Evolutionary conservation across 805 yeast genomes (phyloP).

Genomic region (Danielozyma ontarioensis): DNA sequence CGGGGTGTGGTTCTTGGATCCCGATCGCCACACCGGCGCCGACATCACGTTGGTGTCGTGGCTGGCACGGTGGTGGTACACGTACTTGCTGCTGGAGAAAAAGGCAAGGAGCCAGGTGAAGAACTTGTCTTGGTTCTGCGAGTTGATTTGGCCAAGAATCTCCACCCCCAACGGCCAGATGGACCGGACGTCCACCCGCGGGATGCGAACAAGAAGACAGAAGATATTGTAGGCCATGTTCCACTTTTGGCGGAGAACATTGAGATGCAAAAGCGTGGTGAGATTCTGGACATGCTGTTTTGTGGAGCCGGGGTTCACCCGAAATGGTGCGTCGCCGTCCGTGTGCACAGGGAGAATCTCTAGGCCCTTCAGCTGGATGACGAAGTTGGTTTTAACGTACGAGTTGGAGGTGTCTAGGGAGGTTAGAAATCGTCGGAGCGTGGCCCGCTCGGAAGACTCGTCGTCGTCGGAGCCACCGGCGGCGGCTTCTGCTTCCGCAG

Average conservation of each 20-base stretch:
- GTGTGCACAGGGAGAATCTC: slow-evolving; percentile 19
- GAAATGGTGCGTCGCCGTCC: not conserved
- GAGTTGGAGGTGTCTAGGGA: slow-evolving; percentile 16
- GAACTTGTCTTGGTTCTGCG: slow-evolving; percentile 24
- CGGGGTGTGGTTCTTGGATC: slow-evolving; percentile 37
- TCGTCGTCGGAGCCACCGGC: slow-evolving; percentile 3
- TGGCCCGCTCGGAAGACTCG: not conserved
- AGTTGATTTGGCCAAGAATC: slow-evolving; percentile 25
- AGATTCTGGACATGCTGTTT: slow-evolving; percentile 31
- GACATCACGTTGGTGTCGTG: slow-evolving; percentile 3
- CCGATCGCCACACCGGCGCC: slow-evolving; percentile 37
- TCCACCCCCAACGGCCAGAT: slow-evolving; percentile 65
- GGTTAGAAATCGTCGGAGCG: slow-evolving; percentile 3
- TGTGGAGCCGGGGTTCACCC: not conserved
- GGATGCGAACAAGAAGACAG: slow-evolving; percentile 43
- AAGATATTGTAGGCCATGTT: slow-evolving; percentile 48
- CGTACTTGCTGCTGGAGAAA: slow-evolving; percentile 10
- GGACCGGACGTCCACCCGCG: slow-evolving; percentile 46
- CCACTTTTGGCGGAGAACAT: slow-evolving; percentile 50
- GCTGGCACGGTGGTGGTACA: slow-evolving; percentile 5
- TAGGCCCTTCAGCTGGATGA: slow-evolving; percentile 16
- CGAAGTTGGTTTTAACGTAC: slow-evolving; percentile 15
- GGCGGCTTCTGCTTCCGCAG: slow-evolving; percentile 3
- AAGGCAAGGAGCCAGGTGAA: slow-evolving; percentile 33
- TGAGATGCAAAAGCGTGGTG: slow-evolving; percentile 43